phyloP scores from a whole-genome alignment of 805 yeast genomes.

The Candida sphagnicola region DNA sequence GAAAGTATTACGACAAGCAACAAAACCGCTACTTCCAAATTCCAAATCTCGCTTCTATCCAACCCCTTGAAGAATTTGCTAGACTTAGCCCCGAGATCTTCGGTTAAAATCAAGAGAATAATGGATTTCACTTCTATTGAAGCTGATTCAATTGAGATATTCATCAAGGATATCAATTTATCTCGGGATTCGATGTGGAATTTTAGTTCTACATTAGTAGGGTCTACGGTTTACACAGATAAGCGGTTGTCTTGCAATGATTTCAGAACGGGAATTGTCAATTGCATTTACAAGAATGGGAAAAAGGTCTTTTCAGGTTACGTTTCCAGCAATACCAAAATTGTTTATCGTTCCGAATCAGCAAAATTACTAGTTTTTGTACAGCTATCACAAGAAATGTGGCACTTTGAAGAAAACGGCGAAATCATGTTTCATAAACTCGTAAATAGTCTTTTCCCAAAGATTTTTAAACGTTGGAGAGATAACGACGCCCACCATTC shows the following conservation, averaged over 20 bases:
- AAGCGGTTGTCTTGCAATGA: constrained; percentile 63
- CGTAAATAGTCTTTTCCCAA: constrained; percentile 89
- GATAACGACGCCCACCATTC: constrained; percentile 84
- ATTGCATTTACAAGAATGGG: constrained; percentile 64
- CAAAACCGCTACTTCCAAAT: constrained; percentile 18
- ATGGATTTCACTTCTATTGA: constrained; percentile 46
- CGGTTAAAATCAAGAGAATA: constrained; percentile 51
- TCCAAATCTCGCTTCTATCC: constrained; percentile 53
- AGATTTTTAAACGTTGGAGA: constrained; percentile 83
- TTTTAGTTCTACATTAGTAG: constrained; percentile 57
- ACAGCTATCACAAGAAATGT: constrained; percentile 93
- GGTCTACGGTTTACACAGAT: constrained; percentile 61
- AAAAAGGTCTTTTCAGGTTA: constrained; percentile 70
- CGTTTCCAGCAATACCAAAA: constrained; percentile 67
- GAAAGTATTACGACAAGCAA: constrained; percentile 5
- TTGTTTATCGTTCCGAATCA: constrained; percentile 88
- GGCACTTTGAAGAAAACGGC: constrained; percentile 97
- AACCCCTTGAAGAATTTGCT: constrained; percentile 57
- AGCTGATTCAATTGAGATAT: constrained; percentile 79
- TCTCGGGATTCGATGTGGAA: constrained; percentile 95
- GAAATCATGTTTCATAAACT: constrained; percentile 90
- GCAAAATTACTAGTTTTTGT: constrained; percentile 79
- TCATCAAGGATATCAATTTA: constrained; percentile 72
- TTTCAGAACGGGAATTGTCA: constrained; percentile 58
- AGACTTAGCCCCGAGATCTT: constrained; percentile 64